Percentiles rank a stretch among this genome's conserved stretches.
Evolutionary conservation across 2,329 filamentous ascomycete genomes (phyloP).

Genomic region (Allantophomopsis lycopodina): DNA sequence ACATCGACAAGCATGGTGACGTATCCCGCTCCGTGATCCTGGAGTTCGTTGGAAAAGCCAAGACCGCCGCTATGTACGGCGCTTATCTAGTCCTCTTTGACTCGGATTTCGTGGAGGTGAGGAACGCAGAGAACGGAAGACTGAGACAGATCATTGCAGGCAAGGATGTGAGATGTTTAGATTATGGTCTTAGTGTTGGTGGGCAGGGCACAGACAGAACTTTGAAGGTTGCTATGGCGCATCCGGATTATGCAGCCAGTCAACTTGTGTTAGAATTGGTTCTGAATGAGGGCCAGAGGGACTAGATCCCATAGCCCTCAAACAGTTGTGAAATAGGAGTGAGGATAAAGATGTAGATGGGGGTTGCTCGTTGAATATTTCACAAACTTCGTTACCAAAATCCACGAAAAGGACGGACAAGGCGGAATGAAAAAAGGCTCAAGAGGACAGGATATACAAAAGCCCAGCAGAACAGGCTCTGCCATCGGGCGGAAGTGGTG

Average conservation of each 20-base stretch:
- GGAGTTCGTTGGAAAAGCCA: conserved; percentile 94
- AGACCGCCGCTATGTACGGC: conserved; percentile 76
- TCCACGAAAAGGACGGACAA: too few relatives aligned
- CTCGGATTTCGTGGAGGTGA: conserved; percentile 90
- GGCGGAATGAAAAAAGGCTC: too few relatives aligned
- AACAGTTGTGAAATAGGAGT: too few relatives aligned
- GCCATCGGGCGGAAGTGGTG: too few relatives aligned
- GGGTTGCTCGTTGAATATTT: too few relatives aligned
- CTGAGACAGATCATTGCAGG: conserved; percentile 90
- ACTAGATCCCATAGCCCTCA: conserved; percentile 7
- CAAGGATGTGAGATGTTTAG: conserved; percentile 76
- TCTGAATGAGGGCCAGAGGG: conserved; percentile 68
- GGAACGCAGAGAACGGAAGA: conserved; percentile 91
- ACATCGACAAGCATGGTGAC: conserved; percentile 96
- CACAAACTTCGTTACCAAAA: too few relatives aligned
- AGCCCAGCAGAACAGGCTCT: too few relatives aligned
- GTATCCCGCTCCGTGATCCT: conserved; percentile 90
- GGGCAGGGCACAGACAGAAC: conserved; percentile 22
- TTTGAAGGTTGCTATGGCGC: conserved; percentile 90
- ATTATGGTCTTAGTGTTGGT: conserved; percentile 59
- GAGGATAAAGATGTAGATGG: too few relatives aligned
- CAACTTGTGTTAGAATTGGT: conserved; percentile 89
- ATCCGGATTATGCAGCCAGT: conserved; percentile 71
- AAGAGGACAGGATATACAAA: too few relatives aligned
- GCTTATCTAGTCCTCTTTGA: conserved; percentile 90